Conservation (phyloP, 2,329 filamentous ascomycete species). For the Rugonectria rugulosa region DNA sequence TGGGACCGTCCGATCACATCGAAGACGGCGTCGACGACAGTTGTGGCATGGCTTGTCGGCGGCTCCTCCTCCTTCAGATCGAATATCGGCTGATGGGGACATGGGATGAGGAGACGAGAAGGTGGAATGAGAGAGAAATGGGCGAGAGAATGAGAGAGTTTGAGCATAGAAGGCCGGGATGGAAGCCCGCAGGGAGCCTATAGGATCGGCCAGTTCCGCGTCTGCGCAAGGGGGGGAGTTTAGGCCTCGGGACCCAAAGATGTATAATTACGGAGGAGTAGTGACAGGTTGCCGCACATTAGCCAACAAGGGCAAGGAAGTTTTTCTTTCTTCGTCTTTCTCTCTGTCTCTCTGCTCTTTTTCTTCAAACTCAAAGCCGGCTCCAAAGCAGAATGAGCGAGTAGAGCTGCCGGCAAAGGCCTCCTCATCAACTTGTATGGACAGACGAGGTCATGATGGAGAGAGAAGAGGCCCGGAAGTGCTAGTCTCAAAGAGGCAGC, state of each 20-base stretch:
- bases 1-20: constrained; percentile 60
- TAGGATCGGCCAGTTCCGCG: constrained; percentile 23
- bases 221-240: not conserved
- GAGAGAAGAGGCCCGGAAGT: not conserved
- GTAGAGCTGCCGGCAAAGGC: constrained; percentile 4
- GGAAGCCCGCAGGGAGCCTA: constrained; percentile 10
- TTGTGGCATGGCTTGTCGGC: constrained; percentile 57
- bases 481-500: constrained; percentile 43
- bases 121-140: constrained; percentile 8
- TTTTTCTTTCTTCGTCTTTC: no score
- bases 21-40: constrained; percentile 60
- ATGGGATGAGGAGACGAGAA: constrained; percentile 25
- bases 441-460: not conserved
- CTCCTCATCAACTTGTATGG: constrained; percentile 9
- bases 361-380: not conserved
- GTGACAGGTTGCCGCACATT: constrained; percentile 1
- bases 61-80: constrained; percentile 9
- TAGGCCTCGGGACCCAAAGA: no score
- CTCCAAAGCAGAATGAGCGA: not conserved
- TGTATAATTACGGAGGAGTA: constrained; percentile 27
- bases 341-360: not conserved
- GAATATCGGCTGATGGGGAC: constrained; percentile 30
- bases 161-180: constrained; percentile 11
- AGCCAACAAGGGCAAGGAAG: constrained; percentile 1
- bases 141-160: constrained; percentile 19